phyloP scores from a whole-genome alignment of 352 stramenopile species.

The Phytophthora crassamura region DNA sequence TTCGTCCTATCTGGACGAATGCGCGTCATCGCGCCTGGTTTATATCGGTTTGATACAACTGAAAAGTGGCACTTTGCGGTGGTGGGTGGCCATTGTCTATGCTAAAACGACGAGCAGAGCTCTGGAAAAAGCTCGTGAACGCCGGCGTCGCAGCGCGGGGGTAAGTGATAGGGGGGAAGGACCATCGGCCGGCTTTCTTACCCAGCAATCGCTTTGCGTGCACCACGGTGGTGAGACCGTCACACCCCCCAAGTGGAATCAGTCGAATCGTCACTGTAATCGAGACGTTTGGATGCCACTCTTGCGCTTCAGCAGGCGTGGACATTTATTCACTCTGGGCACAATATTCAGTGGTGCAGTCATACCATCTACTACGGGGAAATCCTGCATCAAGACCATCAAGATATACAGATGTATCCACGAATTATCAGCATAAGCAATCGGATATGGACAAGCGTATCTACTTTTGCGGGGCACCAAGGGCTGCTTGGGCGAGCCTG shows the following conservation, averaged over 20 bases:
- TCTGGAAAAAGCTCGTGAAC: conserved; percentile 29
- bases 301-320: conserved; percentile 33
- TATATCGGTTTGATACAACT: conserved; percentile 12
- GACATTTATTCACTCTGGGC: neutral
- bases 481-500: conserved; percentile 12
- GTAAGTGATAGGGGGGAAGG: conserved; percentile 12
- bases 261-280: conserved; percentile 13
- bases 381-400: neutral
- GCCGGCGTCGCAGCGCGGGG: neutral
- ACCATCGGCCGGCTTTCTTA: conserved; percentile 3
- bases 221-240: conserved; percentile 10
- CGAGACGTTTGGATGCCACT: conserved; percentile 34
- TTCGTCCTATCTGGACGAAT: conserved; percentile 25
- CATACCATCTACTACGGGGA: neutral
- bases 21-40: conserved; percentile 19
- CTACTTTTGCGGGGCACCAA: no score
- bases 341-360: neutral
- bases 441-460: no score
- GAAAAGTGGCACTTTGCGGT: conserved; percentile 31
- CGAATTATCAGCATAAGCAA: conserved; percentile 11
- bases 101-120: conserved; percentile 13
- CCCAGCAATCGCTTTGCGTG: conserved; percentile 18
- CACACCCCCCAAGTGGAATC: conserved; percentile 4
- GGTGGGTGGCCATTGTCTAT: conserved; percentile 32
- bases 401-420: neutral